phyloP scores from a whole-genome alignment of 805 yeast genomes.

The Lachancea sp. region DNA sequence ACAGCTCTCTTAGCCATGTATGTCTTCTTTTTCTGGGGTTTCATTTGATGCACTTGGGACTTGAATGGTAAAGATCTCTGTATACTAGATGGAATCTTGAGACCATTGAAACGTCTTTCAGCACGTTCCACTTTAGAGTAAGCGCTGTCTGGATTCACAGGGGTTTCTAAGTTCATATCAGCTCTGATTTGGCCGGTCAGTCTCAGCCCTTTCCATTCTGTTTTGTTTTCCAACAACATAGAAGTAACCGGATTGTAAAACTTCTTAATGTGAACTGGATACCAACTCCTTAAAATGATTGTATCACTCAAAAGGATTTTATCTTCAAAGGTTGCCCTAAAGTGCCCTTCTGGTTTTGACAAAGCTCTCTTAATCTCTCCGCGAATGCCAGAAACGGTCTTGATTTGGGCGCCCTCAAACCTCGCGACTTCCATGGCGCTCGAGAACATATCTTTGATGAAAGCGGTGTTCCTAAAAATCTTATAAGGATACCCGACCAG shows the following conservation, averaged over 20 bases:
- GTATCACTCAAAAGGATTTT: slow-evolving; percentile 87
- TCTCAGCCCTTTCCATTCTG: slow-evolving; percentile 94
- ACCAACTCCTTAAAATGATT: slow-evolving; percentile 90
- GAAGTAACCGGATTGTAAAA: slow-evolving; percentile 97
- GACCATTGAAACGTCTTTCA: slow-evolving; percentile 79
- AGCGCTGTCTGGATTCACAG: slow-evolving; percentile 45
- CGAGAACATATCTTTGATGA: slow-evolving; percentile 92
- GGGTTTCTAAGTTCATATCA: slow-evolving; percentile 58
- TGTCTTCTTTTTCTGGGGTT: slow-evolving; percentile 76
- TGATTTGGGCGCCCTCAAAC: slow-evolving; percentile 95
- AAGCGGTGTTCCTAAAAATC: slow-evolving; percentile 92
- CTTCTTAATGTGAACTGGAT: slow-evolving; percentile 82
- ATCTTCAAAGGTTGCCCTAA: slow-evolving; percentile 95
- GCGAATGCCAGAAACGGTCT: slow-evolving; percentile 93
- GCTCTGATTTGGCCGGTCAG: slow-evolving; percentile 91
- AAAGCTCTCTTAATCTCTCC: slow-evolving; percentile 96
- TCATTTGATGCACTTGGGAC: slow-evolving; percentile 84
- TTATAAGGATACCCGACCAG: slow-evolving; percentile 93
- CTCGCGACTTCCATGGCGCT: slow-evolving; percentile 92
- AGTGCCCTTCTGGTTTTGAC: slow-evolving; percentile 90
- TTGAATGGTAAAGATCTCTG: slow-evolving; percentile 81
- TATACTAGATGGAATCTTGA: slow-evolving; percentile 76
- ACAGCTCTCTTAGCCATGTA: slow-evolving; percentile 90
- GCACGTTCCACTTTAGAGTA: slow-evolving; percentile 72
- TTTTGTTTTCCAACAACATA: slow-evolving; percentile 64